A percentile compares a stretch with the other conserved stretches of the same genome.
These are phyloP conservation scores for Didymella segeticola DNA, from an alignment of 2,329 filamentous ascomycete species.

Conservation along the genomic window DNA sequence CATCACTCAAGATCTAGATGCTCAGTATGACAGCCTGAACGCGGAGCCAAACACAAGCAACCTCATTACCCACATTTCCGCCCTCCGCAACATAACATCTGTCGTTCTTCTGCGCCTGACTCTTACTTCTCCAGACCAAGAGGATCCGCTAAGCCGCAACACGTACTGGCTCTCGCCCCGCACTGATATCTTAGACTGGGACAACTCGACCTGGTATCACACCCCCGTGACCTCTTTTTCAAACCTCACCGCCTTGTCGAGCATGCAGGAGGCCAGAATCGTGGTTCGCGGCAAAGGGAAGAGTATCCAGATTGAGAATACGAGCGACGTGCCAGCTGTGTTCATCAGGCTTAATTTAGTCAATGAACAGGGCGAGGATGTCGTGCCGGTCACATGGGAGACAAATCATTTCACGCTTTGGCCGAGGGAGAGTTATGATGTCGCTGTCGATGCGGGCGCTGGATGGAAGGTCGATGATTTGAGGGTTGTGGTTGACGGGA, in stretches of 20 bases:
- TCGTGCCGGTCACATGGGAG: conserved; percentile 63
- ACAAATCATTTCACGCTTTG: conserved; percentile 70
- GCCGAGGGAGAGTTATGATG: conserved; percentile 56
- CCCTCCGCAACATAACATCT: conserved; percentile 46
- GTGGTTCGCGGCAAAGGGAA: conserved; percentile 14
- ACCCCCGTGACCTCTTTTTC: conserved; percentile 63
- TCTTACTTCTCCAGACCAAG: conserved; percentile 39
- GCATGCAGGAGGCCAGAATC: conserved; percentile 18
- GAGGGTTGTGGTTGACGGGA: conserved; percentile 19
- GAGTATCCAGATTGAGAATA: conserved; percentile 59
- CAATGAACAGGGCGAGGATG: conserved; percentile 53
- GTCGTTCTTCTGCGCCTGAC: conserved; percentile 61
- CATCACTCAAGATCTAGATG: conserved; percentile 8
- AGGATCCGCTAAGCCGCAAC: conserved; percentile 58
- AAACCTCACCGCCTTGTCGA: conserved; percentile 56
- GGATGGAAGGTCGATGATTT: neutral
- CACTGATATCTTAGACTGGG: conserved; percentile 62
- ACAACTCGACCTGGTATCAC: conserved; percentile 63
- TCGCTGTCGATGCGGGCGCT: conserved; percentile 2
- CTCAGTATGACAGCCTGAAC: neutral
- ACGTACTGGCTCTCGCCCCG: conserved; percentile 64
- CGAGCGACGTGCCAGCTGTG: conserved; percentile 61
- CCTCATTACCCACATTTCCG: conserved; percentile 17
- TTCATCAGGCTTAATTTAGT: conserved; percentile 63
- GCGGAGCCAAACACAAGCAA: conserved; percentile 55